These are phyloP conservation scores for Rhinocladiella similis DNA, from an alignment of 2,329 filamentous ascomycete species.

Conservation along the genomic window DNA sequence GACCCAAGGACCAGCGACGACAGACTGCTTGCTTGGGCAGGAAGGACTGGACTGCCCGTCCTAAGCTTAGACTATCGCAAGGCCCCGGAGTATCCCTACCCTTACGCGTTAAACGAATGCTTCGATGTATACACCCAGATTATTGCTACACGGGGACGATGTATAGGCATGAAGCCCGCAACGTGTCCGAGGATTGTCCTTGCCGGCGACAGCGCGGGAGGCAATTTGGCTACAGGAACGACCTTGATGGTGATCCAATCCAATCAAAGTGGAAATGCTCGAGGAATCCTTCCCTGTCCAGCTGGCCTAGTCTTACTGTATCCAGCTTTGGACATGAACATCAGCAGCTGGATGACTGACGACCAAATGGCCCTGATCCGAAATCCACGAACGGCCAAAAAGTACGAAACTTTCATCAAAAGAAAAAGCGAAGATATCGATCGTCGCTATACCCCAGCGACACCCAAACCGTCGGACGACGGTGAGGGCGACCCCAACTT, in stretches of 20 bases:
- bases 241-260: slow-evolving; percentile 88
- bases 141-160: slow-evolving; percentile 69
- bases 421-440: slow-evolving; percentile 75
- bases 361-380: slow-evolving; percentile 95
- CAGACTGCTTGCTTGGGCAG: slow-evolving; percentile 89
- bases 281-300: slow-evolving; percentile 67
- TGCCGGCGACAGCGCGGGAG: slow-evolving; percentile 78
- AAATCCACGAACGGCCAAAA: slow-evolving; percentile 65
- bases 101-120: slow-evolving; percentile 82
- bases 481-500: slow-evolving; percentile 50
- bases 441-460: slow-evolving; percentile 69
- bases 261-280: slow-evolving; percentile 42
- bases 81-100: slow-evolving; percentile 81
- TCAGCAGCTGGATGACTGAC: slow-evolving; percentile 98
- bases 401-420: slow-evolving; percentile 67
- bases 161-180: slow-evolving; percentile 71
- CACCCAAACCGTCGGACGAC: slow-evolving; percentile 77
- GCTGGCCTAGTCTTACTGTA: slow-evolving; percentile 85
- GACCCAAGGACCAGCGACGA: slow-evolving; percentile 92
- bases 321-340: slow-evolving; percentile 92
- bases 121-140: slow-evolving; percentile 81
- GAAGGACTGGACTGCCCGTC: slow-evolving; percentile 82
- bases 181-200: slow-evolving; percentile 68
- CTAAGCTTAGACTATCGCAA: slow-evolving; percentile 90
- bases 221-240: slow-evolving; percentile 76